Conservation (phyloP, 345 rosid species). For the Draba incana region DNA sequence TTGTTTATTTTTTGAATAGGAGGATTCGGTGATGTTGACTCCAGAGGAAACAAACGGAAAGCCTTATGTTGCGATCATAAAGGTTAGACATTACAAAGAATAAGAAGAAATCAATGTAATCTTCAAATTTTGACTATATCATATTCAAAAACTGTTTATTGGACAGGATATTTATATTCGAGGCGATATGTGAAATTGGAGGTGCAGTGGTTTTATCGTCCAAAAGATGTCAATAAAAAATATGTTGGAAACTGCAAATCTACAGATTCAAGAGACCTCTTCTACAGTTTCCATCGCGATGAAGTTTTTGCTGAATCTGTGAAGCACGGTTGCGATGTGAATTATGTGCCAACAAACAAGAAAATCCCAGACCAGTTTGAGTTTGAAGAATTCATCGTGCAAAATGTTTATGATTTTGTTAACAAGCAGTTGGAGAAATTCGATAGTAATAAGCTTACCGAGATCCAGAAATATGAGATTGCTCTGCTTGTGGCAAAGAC, state of each 20-base stretch:
- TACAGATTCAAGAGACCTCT: constrained; percentile 65
- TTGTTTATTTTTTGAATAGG: constrained; percentile 44
- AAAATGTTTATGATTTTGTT: constrained; percentile 58
- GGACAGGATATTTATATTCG: constrained; percentile 61
- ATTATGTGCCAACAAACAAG: constrained; percentile 76
- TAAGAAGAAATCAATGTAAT: no score
- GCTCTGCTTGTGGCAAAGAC: constrained; percentile 67
- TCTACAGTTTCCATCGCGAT: constrained; percentile 84
- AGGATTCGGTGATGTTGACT: constrained; percentile 73
- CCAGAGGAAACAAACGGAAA: constrained; percentile 61
- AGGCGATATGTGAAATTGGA: constrained; percentile 55
- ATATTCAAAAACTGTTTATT: neutral
- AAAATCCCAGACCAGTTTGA: constrained; percentile 62
- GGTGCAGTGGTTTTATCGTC: constrained; percentile 94
- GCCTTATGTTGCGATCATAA: constrained; percentile 86
- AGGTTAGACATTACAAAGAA: constrained; percentile 48
- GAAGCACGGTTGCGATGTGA: constrained; percentile 73
- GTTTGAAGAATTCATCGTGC: constrained; percentile 76
- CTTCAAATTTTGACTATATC: no score
- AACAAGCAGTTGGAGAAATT: constrained; percentile 55
- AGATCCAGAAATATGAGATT: constrained; percentile 54
- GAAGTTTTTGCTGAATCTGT: constrained; percentile 90
- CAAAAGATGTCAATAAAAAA: constrained; percentile 70
- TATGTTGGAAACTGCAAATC: constrained; percentile 68
- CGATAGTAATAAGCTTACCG: constrained; percentile 48